phyloP scores from a whole-genome alignment of 2,329 filamentous ascomycete genomes.

The Myriosclerotinia duriaeana region DNA sequence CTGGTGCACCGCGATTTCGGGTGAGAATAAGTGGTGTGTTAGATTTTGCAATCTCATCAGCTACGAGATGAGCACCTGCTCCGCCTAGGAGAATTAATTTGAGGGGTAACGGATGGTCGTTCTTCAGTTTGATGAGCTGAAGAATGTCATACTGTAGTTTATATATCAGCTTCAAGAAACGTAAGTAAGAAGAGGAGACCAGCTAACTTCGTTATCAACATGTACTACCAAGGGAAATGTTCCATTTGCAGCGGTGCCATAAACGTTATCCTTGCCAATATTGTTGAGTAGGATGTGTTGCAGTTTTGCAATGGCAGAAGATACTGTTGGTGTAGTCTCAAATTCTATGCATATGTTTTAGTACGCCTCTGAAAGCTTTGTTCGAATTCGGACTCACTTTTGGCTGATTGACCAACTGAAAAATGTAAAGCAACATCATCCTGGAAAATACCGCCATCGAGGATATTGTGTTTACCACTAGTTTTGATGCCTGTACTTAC shows the following conservation, averaged over 20 bases:
- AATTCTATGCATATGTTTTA: slow-evolving; percentile 27
- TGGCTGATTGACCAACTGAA: slow-evolving; percentile 42
- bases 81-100: slow-evolving; percentile 46
- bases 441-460: slow-evolving; percentile 46
- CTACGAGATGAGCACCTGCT: slow-evolving; percentile 44
- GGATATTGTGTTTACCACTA: slow-evolving; percentile 40
- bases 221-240: slow-evolving; percentile 45
- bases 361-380: background rate
- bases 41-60: slow-evolving; percentile 44
- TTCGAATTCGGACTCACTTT: slow-evolving; percentile 35
- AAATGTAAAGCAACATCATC: slow-evolving; percentile 48
- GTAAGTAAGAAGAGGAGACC: background rate
- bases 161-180: slow-evolving; percentile 2
- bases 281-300: slow-evolving; percentile 43
- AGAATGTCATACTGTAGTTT: slow-evolving; percentile 44
- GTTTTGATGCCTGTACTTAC: slow-evolving; percentile 48
- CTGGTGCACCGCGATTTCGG: slow-evolving; percentile 42
- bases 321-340: slow-evolving; percentile 39
- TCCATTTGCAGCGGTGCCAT: slow-evolving; percentile 43
- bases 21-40: slow-evolving; percentile 47
- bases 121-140: slow-evolving; percentile 45
- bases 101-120: slow-evolving; percentile 39
- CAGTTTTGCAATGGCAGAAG: slow-evolving; percentile 39
- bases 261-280: slow-evolving; percentile 42
- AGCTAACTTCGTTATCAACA: slow-evolving; percentile 43